Conservation (phyloP, 768 basidiomycete species). For the Suillus lakei region DNA sequence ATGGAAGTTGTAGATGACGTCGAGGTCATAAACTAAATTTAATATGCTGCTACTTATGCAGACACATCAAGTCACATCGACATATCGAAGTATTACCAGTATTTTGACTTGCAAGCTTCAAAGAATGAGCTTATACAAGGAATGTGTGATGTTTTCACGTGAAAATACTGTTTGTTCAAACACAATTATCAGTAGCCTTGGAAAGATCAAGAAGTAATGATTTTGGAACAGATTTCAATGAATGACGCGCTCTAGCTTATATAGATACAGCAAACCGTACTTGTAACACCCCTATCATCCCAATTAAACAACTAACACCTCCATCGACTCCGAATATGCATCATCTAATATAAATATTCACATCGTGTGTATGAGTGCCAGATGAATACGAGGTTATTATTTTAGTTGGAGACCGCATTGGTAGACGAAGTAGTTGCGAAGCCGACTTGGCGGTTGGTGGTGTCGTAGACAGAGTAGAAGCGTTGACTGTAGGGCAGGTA, state of each 20-base stretch:
- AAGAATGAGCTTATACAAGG: background rate
- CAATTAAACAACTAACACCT: background rate
- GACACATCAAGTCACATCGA: too few relatives aligned
- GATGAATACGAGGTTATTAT: background rate
- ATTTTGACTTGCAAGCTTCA: background rate
- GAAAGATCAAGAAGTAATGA: background rate
- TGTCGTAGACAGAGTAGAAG: slow-evolving; percentile 45
- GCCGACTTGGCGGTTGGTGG: slow-evolving; percentile 39
- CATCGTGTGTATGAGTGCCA: background rate
- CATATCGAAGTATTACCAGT: background rate
- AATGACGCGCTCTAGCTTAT: background rate
- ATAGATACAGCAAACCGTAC: background rate
- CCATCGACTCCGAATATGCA: background rate
- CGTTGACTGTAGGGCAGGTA: slow-evolving; percentile 28
- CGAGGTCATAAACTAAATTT: slow-evolving; percentile 29
- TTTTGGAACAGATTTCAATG: background rate
- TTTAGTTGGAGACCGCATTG: slow-evolving; percentile 2
- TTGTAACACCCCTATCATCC: background rate
- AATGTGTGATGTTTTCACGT: background rate
- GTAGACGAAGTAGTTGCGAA: slow-evolving; percentile 44
- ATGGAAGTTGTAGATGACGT: slow-evolving; percentile 37
- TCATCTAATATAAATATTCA: background rate
- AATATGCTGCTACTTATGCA: too few relatives aligned
- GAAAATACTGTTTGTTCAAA: background rate
- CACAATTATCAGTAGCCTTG: background rate